Evolutionary conservation across 768 basidiomycete species (phyloP), one percentile per base, ranked within the genome.

Genomic region (Mycena latifolia): DNA sequence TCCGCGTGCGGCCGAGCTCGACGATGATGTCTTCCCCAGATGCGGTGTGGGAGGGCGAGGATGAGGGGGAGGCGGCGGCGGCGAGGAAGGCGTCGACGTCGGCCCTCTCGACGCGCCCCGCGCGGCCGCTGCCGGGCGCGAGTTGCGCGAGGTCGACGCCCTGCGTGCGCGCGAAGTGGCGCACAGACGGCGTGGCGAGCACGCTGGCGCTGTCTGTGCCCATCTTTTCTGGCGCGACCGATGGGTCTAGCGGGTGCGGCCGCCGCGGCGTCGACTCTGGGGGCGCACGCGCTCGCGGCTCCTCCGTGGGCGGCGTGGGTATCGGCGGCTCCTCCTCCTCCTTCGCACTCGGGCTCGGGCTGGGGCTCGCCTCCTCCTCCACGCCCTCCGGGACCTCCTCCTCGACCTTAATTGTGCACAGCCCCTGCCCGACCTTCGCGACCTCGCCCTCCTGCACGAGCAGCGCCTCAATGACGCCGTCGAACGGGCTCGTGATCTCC

Each of bases 401-500:
- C 17, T 92, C 90, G n/a, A 89, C 89, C 70, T 95, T 93, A 55
- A 96, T 94, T 14, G 89, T 70, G 76, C 94, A 96, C 2, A 96
- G 81, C 12, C 88, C 88, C 22, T 85, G 79, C 33, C 95, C 94
- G 20, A 95, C 94, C 73, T 93, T 93, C 22, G 92, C 93, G 20
- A 95, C 84, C 73, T 93, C 87, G 22, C 94, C 94, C 74, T 94
- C 93, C 68, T 89, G 79, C 20, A 94, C 93, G 1, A 93, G 81
- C 8, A 95, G 77, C 67, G 92, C 85, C 66, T 85, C 88, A 51
- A 96, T 80, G 33, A 89, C 80, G 7, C 94, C 94, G 45, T 94
- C 91, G 72, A 85, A 95, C 2, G 94, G 94, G 61, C 90, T 91
- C 3, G 94, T 96, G 60, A 96, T 95, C 77, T 96, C 94, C 27